Evolutionary conservation across 495 filamentous ascomycete species (phyloP).

Genomic region (Usnea hakonensis): DNA sequence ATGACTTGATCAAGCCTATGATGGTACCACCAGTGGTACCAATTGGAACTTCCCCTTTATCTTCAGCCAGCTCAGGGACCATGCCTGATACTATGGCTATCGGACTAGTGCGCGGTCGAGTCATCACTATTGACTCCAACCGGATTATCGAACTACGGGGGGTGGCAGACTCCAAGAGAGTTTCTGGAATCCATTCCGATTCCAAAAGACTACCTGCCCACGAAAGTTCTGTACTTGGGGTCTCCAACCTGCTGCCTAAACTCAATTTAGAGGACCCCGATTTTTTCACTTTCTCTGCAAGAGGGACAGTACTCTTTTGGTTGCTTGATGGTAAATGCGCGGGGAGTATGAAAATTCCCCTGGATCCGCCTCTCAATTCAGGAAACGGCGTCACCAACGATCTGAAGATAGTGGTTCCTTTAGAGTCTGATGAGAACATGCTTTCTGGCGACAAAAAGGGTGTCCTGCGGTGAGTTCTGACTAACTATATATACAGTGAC

Average conservation of each 20-base stretch:
- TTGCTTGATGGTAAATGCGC: constrained; percentile 59
- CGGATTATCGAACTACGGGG: constrained; percentile 61
- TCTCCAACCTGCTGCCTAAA: constrained; percentile 50
- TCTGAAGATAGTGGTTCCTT: constrained; percentile 59
- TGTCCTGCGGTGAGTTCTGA: constrained; percentile 54
- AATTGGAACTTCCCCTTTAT: not conserved
- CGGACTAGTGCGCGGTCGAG: constrained; percentile 56
- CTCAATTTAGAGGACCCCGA: constrained; percentile 53
- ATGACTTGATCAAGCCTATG: constrained; percentile 7
- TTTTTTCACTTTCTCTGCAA: constrained; percentile 81
- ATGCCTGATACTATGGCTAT: constrained; percentile 51
- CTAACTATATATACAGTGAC: constrained; percentile 8
- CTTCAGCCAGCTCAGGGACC: constrained; percentile 16
- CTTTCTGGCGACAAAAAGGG: constrained; percentile 81
- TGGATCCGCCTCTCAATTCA: constrained; percentile 54
- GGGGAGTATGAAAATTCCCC: constrained; percentile 52
- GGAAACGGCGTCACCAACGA: constrained; percentile 65
- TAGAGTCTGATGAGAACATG: constrained; percentile 52
- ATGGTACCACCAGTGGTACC: not conserved
- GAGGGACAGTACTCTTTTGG: constrained; percentile 77
- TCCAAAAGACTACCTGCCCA: constrained; percentile 53
- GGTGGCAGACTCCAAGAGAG: constrained; percentile 28
- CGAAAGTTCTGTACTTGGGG: constrained; percentile 69
- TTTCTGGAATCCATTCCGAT: constrained; percentile 28
- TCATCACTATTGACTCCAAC: constrained; percentile 69